Percentiles rank a stretch among this genome's conserved stretches.
Conservation (phyloP, 202 grass and related monocot genomes). For the Dendrocalamus latiflorus region DNA sequence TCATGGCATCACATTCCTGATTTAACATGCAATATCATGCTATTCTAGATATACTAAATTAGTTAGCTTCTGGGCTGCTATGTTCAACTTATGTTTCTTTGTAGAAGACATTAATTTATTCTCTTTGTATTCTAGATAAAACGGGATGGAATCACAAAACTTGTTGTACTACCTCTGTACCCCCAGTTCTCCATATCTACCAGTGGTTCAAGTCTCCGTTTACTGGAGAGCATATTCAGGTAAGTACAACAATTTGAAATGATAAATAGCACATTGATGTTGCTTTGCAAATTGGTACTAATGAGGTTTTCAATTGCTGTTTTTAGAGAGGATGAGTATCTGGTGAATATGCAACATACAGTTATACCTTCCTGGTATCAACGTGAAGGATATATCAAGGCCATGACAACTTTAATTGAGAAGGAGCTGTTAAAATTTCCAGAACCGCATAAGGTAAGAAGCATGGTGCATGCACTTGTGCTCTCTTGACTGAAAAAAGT, state of each 20-base stretch:
- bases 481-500: conserved; percentile 1
- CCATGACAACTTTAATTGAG: conserved; percentile 88
- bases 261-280: too few species aligned
- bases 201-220: too few species aligned
- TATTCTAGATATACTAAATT: conserved; percentile 12
- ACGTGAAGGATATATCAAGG: conserved; percentile 93
- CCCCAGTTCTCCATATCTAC: too few species aligned
- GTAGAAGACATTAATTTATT: conserved; percentile 1
- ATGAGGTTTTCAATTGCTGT: too few species aligned
- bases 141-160: conserved; percentile 92
- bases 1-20: background rate
- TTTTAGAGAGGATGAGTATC: too few species aligned
- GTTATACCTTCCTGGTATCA: conserved; percentile 99
- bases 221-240: too few species aligned
- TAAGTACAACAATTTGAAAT: too few species aligned
- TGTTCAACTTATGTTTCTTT: conserved; percentile 9
- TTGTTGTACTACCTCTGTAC: conserved; percentile 97
- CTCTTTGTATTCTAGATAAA: conserved; percentile 63
- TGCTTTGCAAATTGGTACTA: too few species aligned
- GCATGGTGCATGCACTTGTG: conserved; percentile 2
- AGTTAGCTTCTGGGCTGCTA: background rate
- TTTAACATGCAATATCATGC: background rate
- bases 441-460: conserved; percentile 63
- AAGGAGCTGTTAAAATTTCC: conserved; percentile 75
- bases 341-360: conserved; percentile 99